A percentile compares a stretch with the other conserved stretches of the same genome.
phyloP scores from a whole-genome alignment of 2,329 filamentous ascomycete genomes.

The Penicillium sp. region DNA sequence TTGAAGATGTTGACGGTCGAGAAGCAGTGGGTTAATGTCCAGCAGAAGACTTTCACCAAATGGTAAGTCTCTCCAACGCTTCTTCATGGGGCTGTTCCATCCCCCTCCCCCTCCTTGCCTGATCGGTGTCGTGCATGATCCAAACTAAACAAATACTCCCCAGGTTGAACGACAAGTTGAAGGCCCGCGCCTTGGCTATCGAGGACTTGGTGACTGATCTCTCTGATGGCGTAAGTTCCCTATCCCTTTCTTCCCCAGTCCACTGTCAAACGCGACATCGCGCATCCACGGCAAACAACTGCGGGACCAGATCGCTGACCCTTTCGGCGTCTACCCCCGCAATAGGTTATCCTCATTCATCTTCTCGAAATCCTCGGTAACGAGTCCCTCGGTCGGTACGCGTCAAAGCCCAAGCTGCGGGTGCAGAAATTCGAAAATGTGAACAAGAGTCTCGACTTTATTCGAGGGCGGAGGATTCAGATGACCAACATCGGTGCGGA shows the following conservation, averaged over 20 bases:
- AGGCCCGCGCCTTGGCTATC: slow-evolving; percentile 76
- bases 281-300: background rate
- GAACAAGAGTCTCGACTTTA: slow-evolving; percentile 91
- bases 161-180: slow-evolving; percentile 96
- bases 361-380: slow-evolving; percentile 93
- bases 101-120: slow-evolving; percentile 7
- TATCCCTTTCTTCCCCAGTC: background rate
- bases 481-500: slow-evolving; percentile 99
- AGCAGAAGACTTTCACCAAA: slow-evolving; percentile 99
- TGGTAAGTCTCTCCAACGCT: slow-evolving; percentile 63
- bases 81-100: background rate
- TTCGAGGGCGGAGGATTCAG: slow-evolving; percentile 88
- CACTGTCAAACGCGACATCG: background rate
- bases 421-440: slow-evolving; percentile 99
- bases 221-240: slow-evolving; percentile 82
- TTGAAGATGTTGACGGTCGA: slow-evolving; percentile 58
- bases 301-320: slow-evolving; percentile 3
- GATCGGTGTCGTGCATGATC: background rate
- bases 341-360: slow-evolving; percentile 89
- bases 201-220: slow-evolving; percentile 88
- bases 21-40: slow-evolving; percentile 75
- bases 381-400: slow-evolving; percentile 95
- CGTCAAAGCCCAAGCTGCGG: slow-evolving; percentile 91
- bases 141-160: background rate
- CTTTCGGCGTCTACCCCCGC: background rate